These are phyloP conservation scores for Fusarium sarcochroum DNA, from an alignment of 2,329 filamentous ascomycete species.

Conservation along the genomic window DNA sequence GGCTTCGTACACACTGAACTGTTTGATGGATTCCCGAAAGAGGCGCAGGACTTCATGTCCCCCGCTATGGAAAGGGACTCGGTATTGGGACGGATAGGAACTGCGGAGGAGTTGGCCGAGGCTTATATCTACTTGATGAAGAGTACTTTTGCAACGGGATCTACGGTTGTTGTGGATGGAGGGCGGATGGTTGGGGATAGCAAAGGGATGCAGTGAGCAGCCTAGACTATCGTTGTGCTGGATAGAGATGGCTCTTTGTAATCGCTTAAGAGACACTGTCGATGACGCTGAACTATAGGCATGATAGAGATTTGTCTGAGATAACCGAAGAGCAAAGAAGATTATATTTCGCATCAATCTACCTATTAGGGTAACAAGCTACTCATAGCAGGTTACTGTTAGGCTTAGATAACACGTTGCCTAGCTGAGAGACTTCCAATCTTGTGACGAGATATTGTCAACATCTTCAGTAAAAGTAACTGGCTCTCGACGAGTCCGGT, in stretches of 20 bases:
- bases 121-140: slow-evolving; percentile 13
- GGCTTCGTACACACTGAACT: not conserved
- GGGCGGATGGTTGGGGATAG: not conserved
- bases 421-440: not conserved
- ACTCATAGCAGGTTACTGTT: no score
- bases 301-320: no score
- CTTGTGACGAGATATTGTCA: fast-evolving
- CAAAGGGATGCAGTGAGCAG: not conserved
- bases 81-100: not conserved
- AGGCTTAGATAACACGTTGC: no score
- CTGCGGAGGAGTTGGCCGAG: not conserved
- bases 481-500: slow-evolving; percentile 57
- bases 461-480: slow-evolving; percentile 43
- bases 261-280: no score
- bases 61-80: not conserved
- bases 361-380: no score
- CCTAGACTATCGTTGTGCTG: no score
- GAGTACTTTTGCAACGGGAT: slow-evolving; percentile 5
- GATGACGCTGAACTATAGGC: no score
- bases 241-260: no score
- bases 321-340: no score
- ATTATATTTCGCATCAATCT: no score
- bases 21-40: not conserved
- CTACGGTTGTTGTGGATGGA: not conserved
- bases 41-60: not conserved